These are phyloP conservation scores for Periconia sp. DNA, from an alignment of 2,329 filamentous ascomycete species.

Conservation along the genomic window DNA sequence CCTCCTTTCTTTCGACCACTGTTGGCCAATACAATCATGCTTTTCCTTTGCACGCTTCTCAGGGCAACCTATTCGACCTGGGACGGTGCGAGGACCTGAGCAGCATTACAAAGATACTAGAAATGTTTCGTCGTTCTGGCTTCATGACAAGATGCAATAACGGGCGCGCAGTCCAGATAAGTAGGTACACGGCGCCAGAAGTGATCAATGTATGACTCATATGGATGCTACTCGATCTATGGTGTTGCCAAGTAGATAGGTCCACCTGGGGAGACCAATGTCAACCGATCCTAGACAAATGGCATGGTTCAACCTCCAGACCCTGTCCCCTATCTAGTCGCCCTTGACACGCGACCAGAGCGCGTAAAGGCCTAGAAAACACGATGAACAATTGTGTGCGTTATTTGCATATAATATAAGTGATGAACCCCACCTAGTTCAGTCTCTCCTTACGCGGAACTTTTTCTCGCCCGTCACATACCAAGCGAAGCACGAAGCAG, in stretches of 20 bases:
- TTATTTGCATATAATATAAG: not conserved
- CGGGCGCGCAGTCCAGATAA: no score
- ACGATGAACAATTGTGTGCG: not conserved
- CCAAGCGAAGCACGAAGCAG: not conserved
- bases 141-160: no score
- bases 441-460: conserved; percentile 11
- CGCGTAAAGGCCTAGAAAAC: not conserved
- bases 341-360: not conserved
- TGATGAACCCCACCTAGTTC: not conserved
- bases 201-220: no score
- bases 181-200: no score
- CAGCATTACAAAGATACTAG: no score
- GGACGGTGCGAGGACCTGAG: no score
- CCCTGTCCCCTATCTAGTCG: conserved; percentile 2
- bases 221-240: no score
- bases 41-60: not conserved
- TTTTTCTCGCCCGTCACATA: conserved; percentile 9
- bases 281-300: no score
- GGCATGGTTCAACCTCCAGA: not conserved
- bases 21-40: not conserved
- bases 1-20: conserved; percentile 1
- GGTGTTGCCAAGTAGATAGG: no score
- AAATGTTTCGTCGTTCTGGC: no score
- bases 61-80: not conserved
- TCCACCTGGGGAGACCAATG: no score